Evolutionary conservation across 1,284 basidiomycete species (phyloP), one percentile per base, ranked within the genome.

Genomic region (Apiotrichum mycotoxinovorans): DNA sequence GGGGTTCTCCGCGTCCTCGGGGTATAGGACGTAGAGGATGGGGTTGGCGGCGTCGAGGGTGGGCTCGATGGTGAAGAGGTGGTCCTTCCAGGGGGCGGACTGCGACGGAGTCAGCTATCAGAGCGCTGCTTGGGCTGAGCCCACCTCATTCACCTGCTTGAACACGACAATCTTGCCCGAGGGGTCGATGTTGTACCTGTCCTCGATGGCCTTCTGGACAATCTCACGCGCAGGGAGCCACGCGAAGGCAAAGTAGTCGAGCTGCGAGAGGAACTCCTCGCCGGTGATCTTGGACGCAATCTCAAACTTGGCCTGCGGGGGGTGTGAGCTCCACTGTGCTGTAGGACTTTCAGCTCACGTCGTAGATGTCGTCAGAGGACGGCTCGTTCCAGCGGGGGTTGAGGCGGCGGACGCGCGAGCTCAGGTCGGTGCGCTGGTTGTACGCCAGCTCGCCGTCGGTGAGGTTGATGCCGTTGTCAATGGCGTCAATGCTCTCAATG

Each of bases 141-240:
- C 40, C 43, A 60, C 61, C 61, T 63, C 61, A 63, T 63, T 61
- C 58, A 86, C 91, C 84, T 84, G 81, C 60, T 91, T 83, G 69
- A 98, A 89, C 10, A 94, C 76, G 51, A 98, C 79, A 61, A 98
- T 85, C 56, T 84, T 84, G 11, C 91, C 91, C 48, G 81, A 84
- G 2, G 86, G 76, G 71, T 94, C 86, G 34, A 87, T 79, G 23
- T 80, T 75, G 56, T 82, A 82, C 63, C 91, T 85, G 44, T 77
- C 67, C 26, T 83, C 77, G 50, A 98, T 79, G 1, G 87, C 87
- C 4, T 80, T 79, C 34, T 84, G 73, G 48, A 98, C 88, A 37
- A 96, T 79, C 68, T 90, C 87, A 47, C 93, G 82, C 5, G 92
- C 96, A 37, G 95, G 94, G 41, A 98, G 80, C 95, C 95, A 98